Base-by-base conservation (phyloP, 164 flowering plant species). In the Santalum album region DNA sequence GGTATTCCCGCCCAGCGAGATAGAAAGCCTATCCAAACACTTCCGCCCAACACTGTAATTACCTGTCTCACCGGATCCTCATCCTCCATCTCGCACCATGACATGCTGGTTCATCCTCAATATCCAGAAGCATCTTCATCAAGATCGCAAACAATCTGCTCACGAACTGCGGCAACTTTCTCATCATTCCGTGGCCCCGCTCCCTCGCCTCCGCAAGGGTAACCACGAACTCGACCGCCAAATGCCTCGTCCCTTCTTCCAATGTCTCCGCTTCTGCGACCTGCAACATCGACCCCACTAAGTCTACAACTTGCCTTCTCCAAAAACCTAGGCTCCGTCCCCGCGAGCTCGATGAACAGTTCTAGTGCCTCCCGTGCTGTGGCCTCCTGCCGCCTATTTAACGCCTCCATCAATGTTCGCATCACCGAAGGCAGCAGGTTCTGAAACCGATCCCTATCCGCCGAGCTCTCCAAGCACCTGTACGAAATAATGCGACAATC, bases 161-260 rank as follows among this genome's bases (percentile, higher is more conserved):
- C 12, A 90, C 80, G 48, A 94, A 94, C 73, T 94, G 97, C 0
- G 99, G 99, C 73, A 94, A 45, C 72, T 87, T 94, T 75, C 99
- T 67, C 92, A 94, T 90, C 99, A 94, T 94, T 29, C 99, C 99
- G 0, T 97, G 99, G 0, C 97, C 99, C 35, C 90, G 64, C 74
- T 94, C 97, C 63, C 99, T 74, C 0, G 99, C 99, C 69, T 94
- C 99, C 0, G 99, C 92, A 7, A 94, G 79, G 0, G 97, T 94
- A 34, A 94, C 82, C 32, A 94, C 95, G 40, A 94, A 94, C 69
- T 94, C 99, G 32, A 94, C 71, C 0, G 99, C 99, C 45, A 94
- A 62, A 52, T 94, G 99, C 21, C 97, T 52, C 0, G 99, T 94
- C 0, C 96, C 96, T 55, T 94, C 99, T 49, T 94, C 97, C 43